phyloP scores from a whole-genome alignment of 768 basidiomycete genomes.

The Coprinopsis sp. region DNA sequence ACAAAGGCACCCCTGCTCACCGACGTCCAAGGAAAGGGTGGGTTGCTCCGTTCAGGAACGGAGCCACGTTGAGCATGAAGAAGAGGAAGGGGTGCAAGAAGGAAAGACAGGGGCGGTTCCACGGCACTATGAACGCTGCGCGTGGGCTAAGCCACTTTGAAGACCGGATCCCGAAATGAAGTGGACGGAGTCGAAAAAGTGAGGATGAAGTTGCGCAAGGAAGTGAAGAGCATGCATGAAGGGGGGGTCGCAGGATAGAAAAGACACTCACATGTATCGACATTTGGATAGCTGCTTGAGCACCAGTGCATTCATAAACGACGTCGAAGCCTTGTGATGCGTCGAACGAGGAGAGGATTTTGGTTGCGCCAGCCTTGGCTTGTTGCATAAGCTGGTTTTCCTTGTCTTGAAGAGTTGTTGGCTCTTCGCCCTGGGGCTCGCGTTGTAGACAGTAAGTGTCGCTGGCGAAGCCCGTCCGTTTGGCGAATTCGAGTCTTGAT shows the following conservation, averaged over 20 bases:
- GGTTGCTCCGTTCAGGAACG: too few species aligned
- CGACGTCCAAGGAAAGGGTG: too few species aligned
- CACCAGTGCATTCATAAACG: constrained; percentile 94
- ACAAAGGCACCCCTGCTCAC: too few species aligned
- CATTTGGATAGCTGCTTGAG: constrained; percentile 88
- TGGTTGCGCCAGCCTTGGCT: constrained; percentile 53
- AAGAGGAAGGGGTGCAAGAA: too few species aligned
- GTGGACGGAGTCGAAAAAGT: constrained; percentile 2
- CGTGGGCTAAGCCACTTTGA: too few species aligned
- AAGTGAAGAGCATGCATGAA: neutral
- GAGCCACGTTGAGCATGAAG: too few species aligned
- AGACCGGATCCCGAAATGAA: too few species aligned
- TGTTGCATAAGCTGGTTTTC: constrained; percentile 52
- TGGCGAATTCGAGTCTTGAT: constrained; percentile 74
- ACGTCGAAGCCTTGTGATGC: constrained; percentile 81
- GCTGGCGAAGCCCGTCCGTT: constrained; percentile 68
- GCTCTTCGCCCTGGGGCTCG: constrained; percentile 3
- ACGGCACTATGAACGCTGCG: too few species aligned
- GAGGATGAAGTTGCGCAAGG: neutral
- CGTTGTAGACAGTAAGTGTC: constrained; percentile 55
- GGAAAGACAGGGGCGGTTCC: too few species aligned
- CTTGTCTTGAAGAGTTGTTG: constrained; percentile 34
- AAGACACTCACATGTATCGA: constrained; percentile 70
- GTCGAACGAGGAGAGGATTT: constrained; percentile 51
- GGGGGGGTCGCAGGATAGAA: neutral